Base-by-base conservation (phyloP, 768 basidiomycete genomes). In the Dictyophora rubrovolvata region DNA sequence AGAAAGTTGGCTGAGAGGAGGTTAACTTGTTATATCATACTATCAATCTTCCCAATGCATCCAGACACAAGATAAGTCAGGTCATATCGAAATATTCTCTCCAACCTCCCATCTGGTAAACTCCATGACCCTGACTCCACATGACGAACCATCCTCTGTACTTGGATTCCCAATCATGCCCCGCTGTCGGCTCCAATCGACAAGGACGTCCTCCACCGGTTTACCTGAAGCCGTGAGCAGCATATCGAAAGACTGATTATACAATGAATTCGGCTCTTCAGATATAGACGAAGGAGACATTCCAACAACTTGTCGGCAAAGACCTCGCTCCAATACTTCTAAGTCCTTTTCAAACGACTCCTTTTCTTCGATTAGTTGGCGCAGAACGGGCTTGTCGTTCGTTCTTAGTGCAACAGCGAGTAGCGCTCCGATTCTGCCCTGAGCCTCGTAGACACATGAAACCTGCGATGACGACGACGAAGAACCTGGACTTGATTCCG, bases 281-380 rank as follows among this genome's bases (percentile, higher is more conserved):
- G 51, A 58, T n/a, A 66, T 70, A 18, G 73, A 74, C 16, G 71
- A 70, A 0, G 89, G 89, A 23, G 88, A 83, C 67, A 93, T 86
- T 2, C 92, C 93, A 20, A 84, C 83, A 54, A 92, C 85, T 71
- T 95, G 93, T 47, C 91, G 79, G 10, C 86, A 87, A n/a, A 95
- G 62, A 1, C 86, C 80, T 21, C 89, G 83, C 63, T 87, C 83
- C 14, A 95, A 74, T 48, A 77, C 76, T 34, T 74, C 74, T 17
- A 89, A 71, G 42, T 87, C 81, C n/a, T 73, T 68, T 23, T 74
- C 71, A 65, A 86, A 85, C n/a, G 67, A 67, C 52, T 77, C 69
- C 1, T 78, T 75, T 16, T 69, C 70, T 23, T 71, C 66, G 37
- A 73, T 59, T 51, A 87, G 69, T 56, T 73, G 64, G 57, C 75